These are phyloP conservation scores for Colletotrichum orbiculare DNA, from an alignment of 2,329 filamentous ascomycete genomes.

Conservation along the genomic window DNA sequence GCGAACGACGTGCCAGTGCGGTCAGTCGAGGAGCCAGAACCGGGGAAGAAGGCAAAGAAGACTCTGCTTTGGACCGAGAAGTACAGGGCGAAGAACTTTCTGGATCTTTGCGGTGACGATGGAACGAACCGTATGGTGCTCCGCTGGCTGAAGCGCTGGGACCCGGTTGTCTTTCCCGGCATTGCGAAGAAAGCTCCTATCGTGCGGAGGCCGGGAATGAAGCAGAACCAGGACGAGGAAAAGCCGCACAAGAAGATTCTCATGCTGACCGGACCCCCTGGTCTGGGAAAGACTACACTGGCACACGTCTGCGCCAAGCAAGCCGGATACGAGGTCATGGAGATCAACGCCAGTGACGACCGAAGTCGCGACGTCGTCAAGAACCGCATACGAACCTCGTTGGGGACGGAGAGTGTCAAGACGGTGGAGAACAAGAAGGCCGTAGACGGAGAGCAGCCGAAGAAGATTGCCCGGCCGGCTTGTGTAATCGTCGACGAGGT, in stretches of 20 bases:
- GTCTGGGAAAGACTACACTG: constrained; percentile 93
- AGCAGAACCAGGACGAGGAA: constrained; percentile 67
- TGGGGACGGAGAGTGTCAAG: constrained; percentile 95
- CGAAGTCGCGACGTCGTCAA: constrained; percentile 90
- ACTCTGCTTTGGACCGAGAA: constrained; percentile 94
- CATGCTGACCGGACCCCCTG: constrained; percentile 89
- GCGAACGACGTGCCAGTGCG: constrained; percentile 48
- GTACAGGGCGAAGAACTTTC: constrained; percentile 91
- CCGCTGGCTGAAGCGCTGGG: constrained; percentile 95
- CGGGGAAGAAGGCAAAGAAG: constrained; percentile 54
- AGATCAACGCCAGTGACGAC: constrained; percentile 98
- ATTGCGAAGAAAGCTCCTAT: constrained; percentile 67
- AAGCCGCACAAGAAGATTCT: constrained; percentile 87
- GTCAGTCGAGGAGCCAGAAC: constrained; percentile 54
- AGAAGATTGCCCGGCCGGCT: constrained; percentile 84
- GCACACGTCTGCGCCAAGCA: constrained; percentile 96
- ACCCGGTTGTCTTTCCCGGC: constrained; percentile 89
- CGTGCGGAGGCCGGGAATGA: constrained; percentile 54
- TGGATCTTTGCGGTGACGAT: constrained; percentile 94
- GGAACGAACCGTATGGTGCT: constrained; percentile 90
- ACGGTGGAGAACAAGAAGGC: constrained; percentile 73
- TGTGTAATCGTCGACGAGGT: constrained; percentile 98
- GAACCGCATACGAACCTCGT: constrained; percentile 87
- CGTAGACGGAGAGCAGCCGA: constrained; percentile 58
- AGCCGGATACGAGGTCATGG: constrained; percentile 94